phyloP scores from a whole-genome alignment of 495 filamentous ascomycete genomes.

The Aspergillus homomorphus region DNA sequence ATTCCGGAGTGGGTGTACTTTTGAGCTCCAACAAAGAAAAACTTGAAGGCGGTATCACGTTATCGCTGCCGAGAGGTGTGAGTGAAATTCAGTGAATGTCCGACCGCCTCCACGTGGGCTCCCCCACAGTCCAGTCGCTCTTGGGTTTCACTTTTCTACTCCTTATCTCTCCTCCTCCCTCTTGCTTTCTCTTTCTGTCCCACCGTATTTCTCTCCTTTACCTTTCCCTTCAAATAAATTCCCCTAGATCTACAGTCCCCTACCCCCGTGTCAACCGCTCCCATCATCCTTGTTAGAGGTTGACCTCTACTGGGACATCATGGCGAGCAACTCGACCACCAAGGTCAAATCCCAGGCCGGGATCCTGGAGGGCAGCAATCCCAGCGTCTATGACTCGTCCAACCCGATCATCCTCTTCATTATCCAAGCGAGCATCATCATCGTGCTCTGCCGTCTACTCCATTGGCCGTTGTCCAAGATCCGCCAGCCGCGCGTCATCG shows the following conservation, averaged over 20 bases:
- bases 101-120: not conserved
- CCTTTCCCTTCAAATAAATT: not conserved
- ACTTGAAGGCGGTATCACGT: too few species aligned
- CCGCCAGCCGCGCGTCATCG: constrained; percentile 89
- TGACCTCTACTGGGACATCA: constrained; percentile 3
- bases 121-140: not conserved
- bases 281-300: not conserved
- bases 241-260: not conserved
- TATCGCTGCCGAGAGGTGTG: not conserved
- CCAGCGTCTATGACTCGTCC: constrained; percentile 63
- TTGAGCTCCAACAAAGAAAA: too few species aligned
- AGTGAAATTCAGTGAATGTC: too few species aligned
- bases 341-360: constrained; percentile 43
- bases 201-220: not conserved
- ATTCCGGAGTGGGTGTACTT: too few species aligned
- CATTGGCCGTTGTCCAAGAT: constrained; percentile 82
- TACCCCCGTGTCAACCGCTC: not conserved
- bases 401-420: constrained; percentile 95
- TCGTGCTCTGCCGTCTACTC: constrained; percentile 82
- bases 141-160: not conserved
- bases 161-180: not conserved
- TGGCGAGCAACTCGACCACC: constrained; percentile 19
- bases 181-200: not conserved
- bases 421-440: constrained; percentile 88
- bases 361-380: constrained; percentile 72